Evolutionary conservation across 495 filamentous ascomycete genomes (phyloP), one percentile per base, ranked within the genome.

Genomic region (Xylaria grammica): DNA sequence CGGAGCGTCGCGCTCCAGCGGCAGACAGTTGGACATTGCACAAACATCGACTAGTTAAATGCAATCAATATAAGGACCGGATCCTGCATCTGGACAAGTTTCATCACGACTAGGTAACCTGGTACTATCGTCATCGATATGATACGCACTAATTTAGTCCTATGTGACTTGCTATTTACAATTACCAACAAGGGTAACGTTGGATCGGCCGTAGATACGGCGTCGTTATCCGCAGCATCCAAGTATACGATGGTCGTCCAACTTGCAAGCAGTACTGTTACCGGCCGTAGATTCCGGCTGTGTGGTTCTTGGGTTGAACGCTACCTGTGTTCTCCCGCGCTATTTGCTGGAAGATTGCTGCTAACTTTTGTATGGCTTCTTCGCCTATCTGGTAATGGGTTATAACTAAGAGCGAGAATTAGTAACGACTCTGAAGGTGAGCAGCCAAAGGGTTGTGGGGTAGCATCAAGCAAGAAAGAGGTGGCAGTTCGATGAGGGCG

Each of bases 361-460:
- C 75, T 51, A 87, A 63, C 61, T 73, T 75, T 59, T 72, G 63
- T 32, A 88, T 73, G 27, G 82, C 85, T 66, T 83, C 82, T 8
- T 83, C 76, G 13, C 80, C 74, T 60, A 89, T 85, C 75, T 89
- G 87, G 67, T 88, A 89, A 68, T 90, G 87, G 40, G 87, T 81
- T 19, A 90, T 85, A 56, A 90, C 62, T 64, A 11, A 6, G 4
- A 40, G 13, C 5, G 10, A 40, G 26, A 1, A 13, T 62, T 15
- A 51, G 59, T 40, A 13, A 30, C 27, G 1, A n/a, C 8, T 32
- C 19, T 0, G 3, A 52, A 52, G 7, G 26, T 10, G 13, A 56
- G 15, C 22, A 30, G 36, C 36, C 9, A 19, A 34, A 17, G n/a
- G 5, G 44, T 46, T 46, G 4, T n/a, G n/a, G n/a, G n/a, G n/a